These are phyloP conservation scores for Aspergillus latus DNA, from an alignment of 2,329 filamentous ascomycete species.

Conservation along the genomic window DNA sequence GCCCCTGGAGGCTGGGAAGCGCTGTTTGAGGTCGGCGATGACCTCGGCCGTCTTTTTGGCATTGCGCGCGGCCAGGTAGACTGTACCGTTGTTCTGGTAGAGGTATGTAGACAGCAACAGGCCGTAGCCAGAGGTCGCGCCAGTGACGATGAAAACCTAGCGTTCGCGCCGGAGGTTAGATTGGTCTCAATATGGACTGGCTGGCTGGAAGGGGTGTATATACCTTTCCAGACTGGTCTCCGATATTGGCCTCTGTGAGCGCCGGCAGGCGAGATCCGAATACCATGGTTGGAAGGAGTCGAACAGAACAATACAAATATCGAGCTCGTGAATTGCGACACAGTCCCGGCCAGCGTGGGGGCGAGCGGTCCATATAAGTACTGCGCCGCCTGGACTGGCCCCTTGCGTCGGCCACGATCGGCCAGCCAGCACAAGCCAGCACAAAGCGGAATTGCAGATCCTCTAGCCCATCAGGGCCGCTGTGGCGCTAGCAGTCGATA, in stretches of 20 bases:
- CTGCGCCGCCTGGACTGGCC: background rate
- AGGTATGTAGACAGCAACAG: slow-evolving; percentile 7
- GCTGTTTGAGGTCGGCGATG: background rate
- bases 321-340: too few species aligned
- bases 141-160: slow-evolving; percentile 13
- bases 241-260: background rate
- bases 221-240: background rate
- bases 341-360: background rate
- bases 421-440: too few species aligned
- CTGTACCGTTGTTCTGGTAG: background rate
- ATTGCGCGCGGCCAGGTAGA: background rate
- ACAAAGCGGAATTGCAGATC: background rate
- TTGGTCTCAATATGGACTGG: slow-evolving; percentile 4
- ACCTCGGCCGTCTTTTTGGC: background rate
- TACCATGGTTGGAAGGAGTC: background rate
- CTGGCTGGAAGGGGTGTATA: background rate
- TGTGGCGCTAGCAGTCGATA: background rate
- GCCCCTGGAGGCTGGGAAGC: background rate
- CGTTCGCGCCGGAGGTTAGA: background rate
- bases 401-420: background rate
- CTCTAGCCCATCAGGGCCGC: background rate
- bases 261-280: background rate
- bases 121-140: slow-evolving; percentile 13
- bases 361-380: background rate
- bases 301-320: background rate